Evolutionary conservation across 164 flowering plant species (phyloP), one percentile per base, ranked within the genome.

Genomic region (Magnolia changhungtana): DNA sequence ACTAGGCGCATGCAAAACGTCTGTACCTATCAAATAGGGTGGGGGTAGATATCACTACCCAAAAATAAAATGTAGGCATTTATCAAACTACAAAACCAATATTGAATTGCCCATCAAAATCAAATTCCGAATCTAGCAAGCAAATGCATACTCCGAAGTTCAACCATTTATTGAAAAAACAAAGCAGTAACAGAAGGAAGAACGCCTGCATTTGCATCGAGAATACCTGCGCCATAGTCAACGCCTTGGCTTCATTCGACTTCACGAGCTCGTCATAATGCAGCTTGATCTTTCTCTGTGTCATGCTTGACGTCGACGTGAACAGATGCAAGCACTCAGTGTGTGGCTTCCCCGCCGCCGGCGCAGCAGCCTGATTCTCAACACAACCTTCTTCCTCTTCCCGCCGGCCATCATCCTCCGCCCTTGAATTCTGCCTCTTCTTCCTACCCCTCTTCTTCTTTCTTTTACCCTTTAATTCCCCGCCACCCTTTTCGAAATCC

Each of bases 281-380:
- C 78, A 86, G 90, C 79, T 91, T 92, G 70, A 92, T 91, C 86
- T 85, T 92, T 88, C 92, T 88, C 89, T 93, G 97, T 9, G 88
- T 90, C 1, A 83, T 89, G 80, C 97, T 91, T 50, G 89, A 83
- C 8, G 89, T 85, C 24, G 90, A 85, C 0, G 97, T 93, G 74
- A 93, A 90, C 2, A 95, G 95, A 75, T 86, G 90, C 75, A 84
- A 79, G 75, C 89, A 88, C 19, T 84, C 89, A 80, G 86, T 70
- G 50, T 83, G 85, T 63, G 82, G 77, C 79, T 84, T 82, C 50
- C 71, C 55, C 81, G 70, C 77, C 55, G 63, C 24, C 27, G 24
- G 83, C 77, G 55, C 19, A 7, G 67, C 59, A 6, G 63, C 75
- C 49, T 75, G 82, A 20, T 29, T 76, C 51, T 74, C 76, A 18